phyloP scores from a whole-genome alignment of 805 yeast genomes.

The Candida taoyuanica region DNA sequence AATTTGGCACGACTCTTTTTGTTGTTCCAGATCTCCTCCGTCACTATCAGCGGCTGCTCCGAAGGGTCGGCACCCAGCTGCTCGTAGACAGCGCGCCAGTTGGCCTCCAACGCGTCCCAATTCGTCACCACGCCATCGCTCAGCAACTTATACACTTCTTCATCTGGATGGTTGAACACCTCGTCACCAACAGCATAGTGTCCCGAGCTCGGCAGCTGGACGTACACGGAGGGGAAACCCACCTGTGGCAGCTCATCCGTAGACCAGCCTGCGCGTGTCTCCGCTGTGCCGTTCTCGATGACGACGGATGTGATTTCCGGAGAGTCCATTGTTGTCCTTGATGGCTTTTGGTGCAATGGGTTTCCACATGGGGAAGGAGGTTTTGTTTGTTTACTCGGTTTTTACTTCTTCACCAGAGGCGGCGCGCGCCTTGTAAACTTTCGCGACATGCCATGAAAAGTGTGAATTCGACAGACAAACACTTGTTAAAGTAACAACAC shows the following conservation, averaged over 20 bases:
- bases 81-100: conserved; percentile 64
- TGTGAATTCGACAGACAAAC: too few species aligned
- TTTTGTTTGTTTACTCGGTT: too few species aligned
- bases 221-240: conserved; percentile 53
- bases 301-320: conserved; percentile 52
- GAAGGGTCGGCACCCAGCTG: conserved; percentile 45
- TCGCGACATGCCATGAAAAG: too few species aligned
- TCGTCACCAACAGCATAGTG: conserved; percentile 47
- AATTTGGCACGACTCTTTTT: conserved; percentile 50
- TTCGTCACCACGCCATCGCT: conserved; percentile 65
- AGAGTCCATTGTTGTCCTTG: conserved; percentile 7
- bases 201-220: too few species aligned
- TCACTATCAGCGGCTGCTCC: conserved; percentile 62
- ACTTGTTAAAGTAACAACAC: too few species aligned
- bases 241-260: conserved; percentile 58
- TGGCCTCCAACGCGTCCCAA: conserved; percentile 62
- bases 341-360: neutral
- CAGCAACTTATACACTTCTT: conserved; percentile 46
- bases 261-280: conserved; percentile 69
- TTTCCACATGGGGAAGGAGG: too few species aligned
- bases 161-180: conserved; percentile 32
- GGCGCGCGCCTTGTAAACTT: too few species aligned
- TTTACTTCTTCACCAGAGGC: too few species aligned
- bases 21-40: conserved; percentile 69
- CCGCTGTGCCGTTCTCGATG: conserved; percentile 61